Percentiles rank a stretch among this genome's conserved stretches.
Conservation (phyloP, 768 basidiomycete species). For the Fistulinella prunicolor region DNA sequence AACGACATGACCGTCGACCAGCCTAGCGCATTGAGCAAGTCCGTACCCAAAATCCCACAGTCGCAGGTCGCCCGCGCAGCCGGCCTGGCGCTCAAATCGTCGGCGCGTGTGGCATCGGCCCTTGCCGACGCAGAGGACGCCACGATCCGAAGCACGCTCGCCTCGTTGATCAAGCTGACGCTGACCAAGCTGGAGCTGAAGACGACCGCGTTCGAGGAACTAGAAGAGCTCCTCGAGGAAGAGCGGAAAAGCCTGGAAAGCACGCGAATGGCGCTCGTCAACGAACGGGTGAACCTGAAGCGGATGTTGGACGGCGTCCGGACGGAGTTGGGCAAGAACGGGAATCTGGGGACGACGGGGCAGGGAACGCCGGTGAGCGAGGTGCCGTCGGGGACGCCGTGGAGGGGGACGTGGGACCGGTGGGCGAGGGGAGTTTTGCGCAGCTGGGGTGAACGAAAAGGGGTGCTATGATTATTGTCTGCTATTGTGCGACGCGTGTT, state of each 20-base stretch:
- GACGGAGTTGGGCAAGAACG: constrained; percentile 58
- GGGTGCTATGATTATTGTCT: constrained; percentile 27
- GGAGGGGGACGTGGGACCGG: constrained; percentile 54
- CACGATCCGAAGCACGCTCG: constrained; percentile 74
- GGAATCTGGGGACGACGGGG: constrained; percentile 51
- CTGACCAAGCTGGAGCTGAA: constrained; percentile 91
- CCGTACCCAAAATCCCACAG: constrained; percentile 48
- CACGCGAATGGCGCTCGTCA: constrained; percentile 72
- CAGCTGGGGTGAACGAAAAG: constrained; percentile 40
- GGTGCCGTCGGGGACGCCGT: constrained; percentile 43
- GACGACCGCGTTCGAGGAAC: constrained; percentile 90
- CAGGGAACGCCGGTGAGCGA: constrained; percentile 59
- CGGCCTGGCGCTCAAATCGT: constrained; percentile 82
- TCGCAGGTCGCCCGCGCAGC: constrained; percentile 82
- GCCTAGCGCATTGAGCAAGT: constrained; percentile 28
- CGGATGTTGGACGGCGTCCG: constrained; percentile 68
- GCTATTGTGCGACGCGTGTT: constrained; percentile 22
- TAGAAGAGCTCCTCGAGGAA: constrained; percentile 89
- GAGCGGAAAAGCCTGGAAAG: constrained; percentile 85
- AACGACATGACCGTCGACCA: constrained; percentile 52
- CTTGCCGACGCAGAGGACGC: constrained; percentile 82
- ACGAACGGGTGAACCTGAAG: constrained; percentile 71
- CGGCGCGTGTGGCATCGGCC: constrained; percentile 76
- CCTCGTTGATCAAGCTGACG: constrained; percentile 80
- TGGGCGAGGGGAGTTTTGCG: constrained; percentile 53